These are phyloP conservation scores for Paramecium sonneborni DNA, from an alignment of 73 alveolate species.

Conservation along the genomic window DNA sequence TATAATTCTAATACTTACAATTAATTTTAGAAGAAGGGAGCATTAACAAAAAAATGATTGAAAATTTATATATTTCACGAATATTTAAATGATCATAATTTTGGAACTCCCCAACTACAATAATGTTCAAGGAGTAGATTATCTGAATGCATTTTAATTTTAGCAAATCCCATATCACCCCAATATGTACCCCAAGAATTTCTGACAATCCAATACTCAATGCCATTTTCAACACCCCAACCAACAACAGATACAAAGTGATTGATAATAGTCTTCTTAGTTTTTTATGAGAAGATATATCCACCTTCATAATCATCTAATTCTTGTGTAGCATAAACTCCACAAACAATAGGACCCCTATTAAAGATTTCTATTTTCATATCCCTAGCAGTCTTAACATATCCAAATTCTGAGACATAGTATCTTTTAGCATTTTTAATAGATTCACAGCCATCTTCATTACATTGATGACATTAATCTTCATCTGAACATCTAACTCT, in stretches of 20 bases:
- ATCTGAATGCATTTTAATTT: constrained; percentile 80
- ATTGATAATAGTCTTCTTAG: constrained; percentile 48
- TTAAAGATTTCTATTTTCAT: constrained; percentile 85
- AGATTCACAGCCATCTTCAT: constrained; percentile 37
- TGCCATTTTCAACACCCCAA: constrained; percentile 65
- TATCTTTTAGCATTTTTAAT: constrained; percentile 55
- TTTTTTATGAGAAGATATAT: constrained; percentile 74
- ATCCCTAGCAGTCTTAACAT: constrained; percentile 72
- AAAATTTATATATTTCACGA: not conserved
- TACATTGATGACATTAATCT: constrained; percentile 53
- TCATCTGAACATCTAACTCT: constrained; percentile 59
- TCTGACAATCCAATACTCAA: constrained; percentile 88
- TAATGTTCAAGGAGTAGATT: constrained; percentile 79
- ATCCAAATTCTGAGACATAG: constrained; percentile 76
- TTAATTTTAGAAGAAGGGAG: constrained; percentile 41
- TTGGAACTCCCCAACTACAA: constrained; percentile 72
- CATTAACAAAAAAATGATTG: constrained; percentile 14
- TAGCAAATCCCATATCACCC: constrained; percentile 91
- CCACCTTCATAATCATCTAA: constrained; percentile 86
- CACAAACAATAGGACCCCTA: constrained; percentile 86
- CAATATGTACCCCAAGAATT: constrained; percentile 94
- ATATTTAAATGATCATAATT: not conserved
- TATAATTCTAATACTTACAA: constrained; percentile 28
- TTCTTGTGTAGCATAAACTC: constrained; percentile 68
- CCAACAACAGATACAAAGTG: constrained; percentile 83